Conservation (phyloP, 208 protist species). For the Sergeia podlipaevii region DNA sequence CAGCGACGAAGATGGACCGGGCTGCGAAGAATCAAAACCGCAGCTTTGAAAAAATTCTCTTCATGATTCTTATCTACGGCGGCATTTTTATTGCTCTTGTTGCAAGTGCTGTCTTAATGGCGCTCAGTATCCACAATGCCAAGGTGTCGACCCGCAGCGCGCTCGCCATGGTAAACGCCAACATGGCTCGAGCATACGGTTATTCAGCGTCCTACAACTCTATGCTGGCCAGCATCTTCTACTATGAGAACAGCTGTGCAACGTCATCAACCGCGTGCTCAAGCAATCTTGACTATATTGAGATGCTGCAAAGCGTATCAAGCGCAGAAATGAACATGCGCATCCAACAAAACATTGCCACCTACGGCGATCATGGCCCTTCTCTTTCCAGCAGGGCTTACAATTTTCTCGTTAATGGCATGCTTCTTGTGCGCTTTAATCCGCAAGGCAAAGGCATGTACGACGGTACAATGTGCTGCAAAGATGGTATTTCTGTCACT, state of each 20-base stretch:
- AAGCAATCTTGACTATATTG: background rate
- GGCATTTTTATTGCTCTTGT: background rate
- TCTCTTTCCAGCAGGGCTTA: background rate
- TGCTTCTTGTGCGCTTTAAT: slow-evolving; percentile 5
- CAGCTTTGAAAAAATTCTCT: slow-evolving; percentile 2
- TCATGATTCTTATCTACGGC: slow-evolving; percentile 8
- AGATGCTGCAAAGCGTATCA: slow-evolving; percentile 9
- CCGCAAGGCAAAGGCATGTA: background rate
- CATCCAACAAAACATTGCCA: background rate
- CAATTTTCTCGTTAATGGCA: slow-evolving; percentile 6
- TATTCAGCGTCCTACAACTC: slow-evolving; percentile 1
- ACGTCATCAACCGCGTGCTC: background rate
- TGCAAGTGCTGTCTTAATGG: background rate
- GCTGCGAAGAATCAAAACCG: background rate
- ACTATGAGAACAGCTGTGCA: background rate
- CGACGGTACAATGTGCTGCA: background rate
- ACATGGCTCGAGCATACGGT: background rate
- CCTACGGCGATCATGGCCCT: background rate
- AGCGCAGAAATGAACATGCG: slow-evolving; percentile 7
- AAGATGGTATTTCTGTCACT: background rate
- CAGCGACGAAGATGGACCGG: background rate
- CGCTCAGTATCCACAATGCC: background rate
- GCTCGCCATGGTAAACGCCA: slow-evolving; percentile 3
- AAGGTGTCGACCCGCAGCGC: background rate
- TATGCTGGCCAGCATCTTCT: background rate